Evolutionary conservation across 2,329 filamentous ascomycete genomes (phyloP).

Genomic region (Fusarium cyanostomum): DNA sequence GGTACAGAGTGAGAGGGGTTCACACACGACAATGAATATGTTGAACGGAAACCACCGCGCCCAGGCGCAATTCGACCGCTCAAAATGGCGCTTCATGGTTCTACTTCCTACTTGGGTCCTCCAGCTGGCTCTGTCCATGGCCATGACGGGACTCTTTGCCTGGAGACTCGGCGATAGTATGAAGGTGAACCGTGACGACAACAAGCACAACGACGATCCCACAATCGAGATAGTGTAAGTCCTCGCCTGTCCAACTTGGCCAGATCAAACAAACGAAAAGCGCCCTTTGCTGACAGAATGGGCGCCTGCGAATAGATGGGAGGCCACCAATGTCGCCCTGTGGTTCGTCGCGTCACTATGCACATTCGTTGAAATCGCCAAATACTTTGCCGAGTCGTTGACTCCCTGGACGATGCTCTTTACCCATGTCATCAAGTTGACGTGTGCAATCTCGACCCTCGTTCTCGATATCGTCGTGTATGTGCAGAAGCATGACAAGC

Average conservation of each 20-base stretch:
- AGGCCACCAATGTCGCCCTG: conserved; percentile 61
- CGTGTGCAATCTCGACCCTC: conserved; percentile 57
- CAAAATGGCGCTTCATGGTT: conserved; percentile 60
- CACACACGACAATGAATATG: conserved; percentile 7
- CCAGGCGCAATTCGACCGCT: conserved; percentile 62
- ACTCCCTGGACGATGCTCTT: conserved; percentile 65
- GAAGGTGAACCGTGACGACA: conserved; percentile 53
- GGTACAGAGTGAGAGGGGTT: not conserved
- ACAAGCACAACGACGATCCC: conserved; percentile 52
- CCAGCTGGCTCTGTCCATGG: conserved; percentile 57
- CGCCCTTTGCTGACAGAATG: not conserved
- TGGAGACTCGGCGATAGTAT: conserved; percentile 61
- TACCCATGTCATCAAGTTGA: conserved; percentile 60
- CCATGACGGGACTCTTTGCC: conserved; percentile 62
- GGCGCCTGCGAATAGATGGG: conserved; percentile 56
- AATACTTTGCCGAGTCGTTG: conserved; percentile 58
- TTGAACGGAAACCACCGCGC: conserved; percentile 57
- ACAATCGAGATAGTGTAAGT: conserved; percentile 63
- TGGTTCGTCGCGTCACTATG: conserved; percentile 58
- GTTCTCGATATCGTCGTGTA: conserved; percentile 64
- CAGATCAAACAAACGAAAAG: not conserved
- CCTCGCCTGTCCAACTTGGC: not conserved
- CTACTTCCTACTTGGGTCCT: conserved; percentile 61
- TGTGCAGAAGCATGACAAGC: conserved; percentile 53
- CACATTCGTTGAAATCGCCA: conserved; percentile 58